Evolutionary conservation across 1,284 basidiomycete genomes (phyloP).

Genomic region (Ceratobasidium papillatum): DNA sequence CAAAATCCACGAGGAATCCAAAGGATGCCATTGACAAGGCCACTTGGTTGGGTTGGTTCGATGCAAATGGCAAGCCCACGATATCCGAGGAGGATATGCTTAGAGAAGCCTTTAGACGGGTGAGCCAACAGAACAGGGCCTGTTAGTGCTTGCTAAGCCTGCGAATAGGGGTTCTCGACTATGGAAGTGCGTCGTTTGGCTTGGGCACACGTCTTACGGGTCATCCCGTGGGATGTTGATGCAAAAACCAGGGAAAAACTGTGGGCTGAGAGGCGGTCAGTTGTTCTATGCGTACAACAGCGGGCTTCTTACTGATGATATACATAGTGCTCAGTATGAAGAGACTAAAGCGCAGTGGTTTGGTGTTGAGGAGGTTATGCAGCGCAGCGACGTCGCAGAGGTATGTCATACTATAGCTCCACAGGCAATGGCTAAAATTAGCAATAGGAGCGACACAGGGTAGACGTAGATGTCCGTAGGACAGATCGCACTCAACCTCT

Average conservation of each 20-base stretch:
- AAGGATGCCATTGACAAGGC: conserved; percentile 73
- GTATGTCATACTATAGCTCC: conserved; percentile 51
- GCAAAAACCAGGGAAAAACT: conserved; percentile 61
- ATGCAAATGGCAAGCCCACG: conserved; percentile 70
- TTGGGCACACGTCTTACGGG: conserved; percentile 92
- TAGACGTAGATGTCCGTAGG: conserved; percentile 94
- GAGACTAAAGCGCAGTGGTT: conserved; percentile 81
- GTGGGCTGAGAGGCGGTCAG: conserved; percentile 73
- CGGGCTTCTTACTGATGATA: conserved; percentile 36
- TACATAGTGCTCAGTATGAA: conserved; percentile 69
- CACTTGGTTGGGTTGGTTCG: conserved; percentile 78
- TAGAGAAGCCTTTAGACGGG: conserved; percentile 75
- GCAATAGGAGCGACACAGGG: conserved; percentile 79
- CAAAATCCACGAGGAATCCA: conserved; percentile 76
- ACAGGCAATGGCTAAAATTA: neutral
- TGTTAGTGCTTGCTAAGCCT: neutral
- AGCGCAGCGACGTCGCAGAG: conserved; percentile 78
- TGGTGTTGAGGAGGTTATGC: conserved; percentile 80
- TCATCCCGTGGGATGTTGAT: conserved; percentile 79
- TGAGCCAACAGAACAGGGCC: conserved; percentile 41
- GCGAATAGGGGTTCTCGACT: conserved; percentile 61
- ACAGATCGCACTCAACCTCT: conserved; percentile 94
- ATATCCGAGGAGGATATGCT: conserved; percentile 74
- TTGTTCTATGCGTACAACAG: conserved; percentile 25
- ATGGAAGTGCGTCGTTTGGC: conserved; percentile 68